Conservation (phyloP, 345 rosid species). For the Turritis glabra region DNA sequence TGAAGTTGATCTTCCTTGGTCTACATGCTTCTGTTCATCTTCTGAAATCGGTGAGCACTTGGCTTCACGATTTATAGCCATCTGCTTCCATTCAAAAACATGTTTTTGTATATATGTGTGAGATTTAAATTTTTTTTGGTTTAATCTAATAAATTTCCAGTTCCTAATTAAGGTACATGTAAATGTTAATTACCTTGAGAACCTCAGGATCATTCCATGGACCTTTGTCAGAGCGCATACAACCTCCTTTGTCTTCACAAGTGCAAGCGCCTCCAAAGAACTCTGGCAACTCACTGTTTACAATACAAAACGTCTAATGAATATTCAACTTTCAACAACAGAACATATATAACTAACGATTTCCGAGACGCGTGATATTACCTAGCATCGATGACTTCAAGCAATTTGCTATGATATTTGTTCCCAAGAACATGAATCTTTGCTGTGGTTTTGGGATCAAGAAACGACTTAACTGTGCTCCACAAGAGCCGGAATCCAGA, state of each 20-base stretch:
- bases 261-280: constrained; percentile 92
- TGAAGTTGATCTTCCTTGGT: constrained; percentile 35
- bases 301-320: background rate
- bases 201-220: constrained; percentile 96
- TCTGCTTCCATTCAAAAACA: constrained; percentile 40
- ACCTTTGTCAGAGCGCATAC: constrained; percentile 96
- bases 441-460: constrained; percentile 87
- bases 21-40: constrained; percentile 44
- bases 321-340: background rate
- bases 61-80: constrained; percentile 67
- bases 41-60: constrained; percentile 58
- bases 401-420: constrained; percentile 94
- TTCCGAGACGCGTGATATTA: constrained; percentile 19
- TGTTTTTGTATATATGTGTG: background rate
- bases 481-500: constrained; percentile 92
- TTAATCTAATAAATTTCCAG: background rate
- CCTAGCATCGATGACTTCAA: constrained; percentile 92
- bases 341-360: background rate
- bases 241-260: constrained; percentile 92
- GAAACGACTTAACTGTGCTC: constrained; percentile 86
- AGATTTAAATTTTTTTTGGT: background rate
- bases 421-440: constrained; percentile 98
- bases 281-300: constrained; percentile 87
- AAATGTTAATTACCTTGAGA: constrained; percentile 57
- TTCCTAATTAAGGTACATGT: background rate